Base-by-base conservation (phyloP, 495 filamentous ascomycete genomes). In the Neurospora sp. region DNA sequence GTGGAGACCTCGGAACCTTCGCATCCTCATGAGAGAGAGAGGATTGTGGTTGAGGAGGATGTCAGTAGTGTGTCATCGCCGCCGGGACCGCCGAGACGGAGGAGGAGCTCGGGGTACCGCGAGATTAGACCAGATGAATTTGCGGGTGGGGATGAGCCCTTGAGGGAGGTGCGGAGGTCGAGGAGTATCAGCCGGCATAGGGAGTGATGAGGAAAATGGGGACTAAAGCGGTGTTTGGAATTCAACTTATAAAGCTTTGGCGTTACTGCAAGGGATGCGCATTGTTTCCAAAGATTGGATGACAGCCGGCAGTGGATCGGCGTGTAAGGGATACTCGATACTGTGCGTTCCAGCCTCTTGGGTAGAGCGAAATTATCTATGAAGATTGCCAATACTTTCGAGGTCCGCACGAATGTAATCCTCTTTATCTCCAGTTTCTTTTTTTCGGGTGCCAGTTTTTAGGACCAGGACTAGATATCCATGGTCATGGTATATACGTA, bases 101-200 rank as follows among this genome's bases (percentile, higher is more conserved):
- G 53, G 22, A 65, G 53, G 53, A 65, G 53, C 14, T 65, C 53
- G 1, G 78, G 74, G 22, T 83, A 78, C 47, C 72, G 81, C 27
- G 80, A 83, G 47, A 75, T 77, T 22, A 75, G 82, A 69, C 78
- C 77, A 45, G 77, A 77, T 18, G 70, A 78, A 72, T 83, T 77
- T 65, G 75, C 76, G 14, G 80, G 80, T 3, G 80, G 79, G 3
- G 78, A 82, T 69, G 71, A 65, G 68, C 71, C 74, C 53, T 41
- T 78, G 69, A 74, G 79, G 69, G 78, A 80, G 70, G 74, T 80
- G 3, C 74, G 83, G 73, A 77, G 82, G 71, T 70, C 74, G 69
- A 74, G 77, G n/a, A 77, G 76, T 72, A 68, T 70, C 38, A 70
- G 77, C 40, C 53, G 77, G 53, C 53, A 65, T 77, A 44, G 72